phyloP scores from a whole-genome alignment of 306 rosid genomes.

The Abrus precatorius region DNA sequence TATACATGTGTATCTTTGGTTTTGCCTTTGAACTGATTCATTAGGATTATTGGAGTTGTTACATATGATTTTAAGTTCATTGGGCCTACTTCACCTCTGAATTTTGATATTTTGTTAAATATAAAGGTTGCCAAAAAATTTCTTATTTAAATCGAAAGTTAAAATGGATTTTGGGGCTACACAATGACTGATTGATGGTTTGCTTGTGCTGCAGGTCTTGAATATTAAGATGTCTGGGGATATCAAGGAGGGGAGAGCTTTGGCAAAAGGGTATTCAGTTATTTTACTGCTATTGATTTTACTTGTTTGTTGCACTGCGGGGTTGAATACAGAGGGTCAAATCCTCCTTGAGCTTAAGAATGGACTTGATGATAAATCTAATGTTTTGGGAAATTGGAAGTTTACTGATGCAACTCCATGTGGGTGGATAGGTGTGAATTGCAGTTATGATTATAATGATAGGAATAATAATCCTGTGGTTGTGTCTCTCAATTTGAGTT shows the following conservation, averaged over 20 bases:
- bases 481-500: conserved; percentile 64
- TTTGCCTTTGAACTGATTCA: conserved; percentile 28
- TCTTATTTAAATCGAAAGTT: conserved; percentile 1
- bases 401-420: conserved; percentile 81
- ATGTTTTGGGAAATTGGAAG: conserved; percentile 69
- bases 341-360: conserved; percentile 75
- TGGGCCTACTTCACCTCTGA: conserved; percentile 2
- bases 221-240: conserved; percentile 63
- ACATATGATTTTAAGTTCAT: conserved; percentile 13
- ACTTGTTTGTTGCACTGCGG: conserved; percentile 63
- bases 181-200: conserved; percentile 33
- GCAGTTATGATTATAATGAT: conserved; percentile 51
- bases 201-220: conserved; percentile 63
- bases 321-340: conserved; percentile 81
- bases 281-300: conserved; percentile 57
- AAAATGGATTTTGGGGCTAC: not conserved
- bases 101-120: conserved; percentile 35
- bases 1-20: conserved; percentile 11
- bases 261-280: conserved; percentile 55
- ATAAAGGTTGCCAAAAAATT: conserved; percentile 15
- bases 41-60: conserved; percentile 44
- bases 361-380: conserved; percentile 56
- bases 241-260: conserved; percentile 55
- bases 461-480: conserved; percentile 56
- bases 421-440: conserved; percentile 79